A percentile compares a stretch with the other conserved stretches of the same genome.
These are phyloP conservation scores for Didymella segeticola DNA, from an alignment of 2,329 filamentous ascomycete species.

Conservation along the genomic window DNA sequence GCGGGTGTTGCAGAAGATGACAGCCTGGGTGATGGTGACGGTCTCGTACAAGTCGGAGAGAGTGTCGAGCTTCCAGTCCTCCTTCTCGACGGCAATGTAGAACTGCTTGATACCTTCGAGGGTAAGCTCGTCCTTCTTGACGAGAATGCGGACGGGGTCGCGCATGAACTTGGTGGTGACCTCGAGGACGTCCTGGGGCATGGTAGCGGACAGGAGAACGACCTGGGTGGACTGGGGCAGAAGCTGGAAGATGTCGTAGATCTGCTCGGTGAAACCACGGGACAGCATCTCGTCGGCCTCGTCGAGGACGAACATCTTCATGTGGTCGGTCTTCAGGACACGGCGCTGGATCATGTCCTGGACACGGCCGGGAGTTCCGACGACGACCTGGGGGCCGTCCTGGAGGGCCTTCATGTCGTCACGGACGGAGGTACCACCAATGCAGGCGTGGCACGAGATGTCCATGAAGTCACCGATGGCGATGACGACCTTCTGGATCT, in stretches of 20 bases:
- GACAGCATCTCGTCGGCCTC: slow-evolving; percentile 99
- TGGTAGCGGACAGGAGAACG: slow-evolving; percentile 95
- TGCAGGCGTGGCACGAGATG: slow-evolving; percentile 98
- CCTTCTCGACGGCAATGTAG: slow-evolving; percentile 99
- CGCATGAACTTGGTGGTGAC: slow-evolving; percentile 99
- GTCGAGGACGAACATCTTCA: slow-evolving; percentile 99
- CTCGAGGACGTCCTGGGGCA: slow-evolving; percentile 98
- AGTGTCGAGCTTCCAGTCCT: slow-evolving; percentile 99
- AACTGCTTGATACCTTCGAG: slow-evolving; percentile 99
- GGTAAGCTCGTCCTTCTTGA: slow-evolving; percentile 99
- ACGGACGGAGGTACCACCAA: slow-evolving; percentile 96
- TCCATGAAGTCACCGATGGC: slow-evolving; percentile 99
- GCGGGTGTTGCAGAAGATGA: slow-evolving; percentile 99
- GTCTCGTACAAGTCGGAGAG: slow-evolving; percentile 99
- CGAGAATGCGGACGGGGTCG: slow-evolving; percentile 96
- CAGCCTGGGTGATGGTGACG: slow-evolving; percentile 97
- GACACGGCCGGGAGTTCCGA: slow-evolving; percentile 97
- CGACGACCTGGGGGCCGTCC: slow-evolving; percentile 95
- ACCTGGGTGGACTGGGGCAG: slow-evolving; percentile 98
- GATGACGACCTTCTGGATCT: slow-evolving; percentile 99
- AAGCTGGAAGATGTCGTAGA: slow-evolving; percentile 99
- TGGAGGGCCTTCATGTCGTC: slow-evolving; percentile 98
- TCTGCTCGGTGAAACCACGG: slow-evolving; percentile 99
- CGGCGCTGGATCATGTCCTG: slow-evolving; percentile 99
- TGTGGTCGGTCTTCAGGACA: slow-evolving; percentile 93